These are phyloP conservation scores for Stellera chamaejasme DNA, from an alignment of 345 rosid species.

Conservation along the genomic window DNA sequence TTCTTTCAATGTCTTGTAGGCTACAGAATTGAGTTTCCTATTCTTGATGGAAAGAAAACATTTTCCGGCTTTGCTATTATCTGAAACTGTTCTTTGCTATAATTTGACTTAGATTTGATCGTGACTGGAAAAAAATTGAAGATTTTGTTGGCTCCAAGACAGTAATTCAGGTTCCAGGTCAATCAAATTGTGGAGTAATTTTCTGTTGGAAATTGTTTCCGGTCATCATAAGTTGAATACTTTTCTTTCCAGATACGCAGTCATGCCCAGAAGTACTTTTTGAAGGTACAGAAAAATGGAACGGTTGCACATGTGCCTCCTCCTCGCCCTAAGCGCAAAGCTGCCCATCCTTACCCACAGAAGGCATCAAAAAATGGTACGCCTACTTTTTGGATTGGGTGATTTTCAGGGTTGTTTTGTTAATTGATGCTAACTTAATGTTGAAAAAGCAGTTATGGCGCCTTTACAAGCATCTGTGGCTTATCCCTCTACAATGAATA, in stretches of 20 bases:
- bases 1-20: too few relatives aligned
- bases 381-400: conserved; percentile 7
- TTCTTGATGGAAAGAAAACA: background rate
- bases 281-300: conserved; percentile 96
- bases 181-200: background rate
- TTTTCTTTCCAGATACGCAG: conserved; percentile 65
- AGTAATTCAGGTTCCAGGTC: conserved; percentile 76
- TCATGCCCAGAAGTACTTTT: conserved; percentile 95
- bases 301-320: conserved; percentile 90
- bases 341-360: conserved; percentile 92
- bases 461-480: conserved; percentile 53
- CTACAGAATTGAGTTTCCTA: too few relatives aligned
- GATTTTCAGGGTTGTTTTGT: conserved; percentile 6
- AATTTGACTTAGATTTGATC: conserved; percentile 69
- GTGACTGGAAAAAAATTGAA: conserved; percentile 98
- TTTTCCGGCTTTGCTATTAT: background rate
- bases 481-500: conserved; percentile 34
- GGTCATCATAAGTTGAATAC: conserved; percentile 7
- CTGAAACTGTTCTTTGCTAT: conserved; percentile 7
- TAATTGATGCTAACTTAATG: conserved; percentile 9
- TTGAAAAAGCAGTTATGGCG: conserved; percentile 35
- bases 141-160: conserved; percentile 97
- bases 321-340: conserved; percentile 97
- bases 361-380: conserved; percentile 82
- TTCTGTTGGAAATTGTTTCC: conserved; percentile 1